Base-by-base conservation (phyloP, 768 basidiomycete genomes). In the Candolleomyces aberdarensis region DNA sequence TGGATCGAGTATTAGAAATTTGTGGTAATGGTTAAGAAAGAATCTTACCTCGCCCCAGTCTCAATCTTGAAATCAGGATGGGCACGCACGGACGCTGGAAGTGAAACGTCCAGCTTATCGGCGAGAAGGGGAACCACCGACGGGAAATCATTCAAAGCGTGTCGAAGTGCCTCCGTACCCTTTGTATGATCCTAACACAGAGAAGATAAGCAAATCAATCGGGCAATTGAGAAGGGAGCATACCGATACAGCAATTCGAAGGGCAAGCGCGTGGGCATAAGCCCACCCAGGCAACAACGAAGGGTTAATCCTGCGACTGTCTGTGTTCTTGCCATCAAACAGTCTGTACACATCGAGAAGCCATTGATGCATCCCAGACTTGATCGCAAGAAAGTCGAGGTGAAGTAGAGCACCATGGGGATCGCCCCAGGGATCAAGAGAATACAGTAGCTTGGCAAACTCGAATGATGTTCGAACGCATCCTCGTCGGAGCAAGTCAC, bases 381-480 rank as follows among this genome's bases (percentile, higher is more conserved):
- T 96, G 62, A 94, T 75, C 0, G 92, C 87, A 20, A 98, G 78
- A 68, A 88, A 91, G 65, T 99, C 95, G 1, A 98, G 79, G 67
- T 93, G 89, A 13, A 95, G 76, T 1, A 89, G 75, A 1, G 88
- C 83, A 1, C 94, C 95, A 67, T 97, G 95, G 0, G 96, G 96
- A 67, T 96, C 95, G n/a, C 78, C 79, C 76, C 83, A 83, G 0
- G 96, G 93, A 69, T 97, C 94, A 0, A 98, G 80, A 9, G 87
- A 85, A 61, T 91, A 87, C 56, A 98, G 76, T 2, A 98, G 80
- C n/a, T 90, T 84, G 0, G 92, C 86, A 66, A 94, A 95, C 69
- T 97, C 94, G 72, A 97, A 96, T 0, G 94, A 86, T 0, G 96
- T 94, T 17, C 94, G 84, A 57, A 88, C 84, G 66, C 93, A 93